Evolutionary conservation across 345 rosid species (phyloP).

Genomic region (Garcia nutans): DNA sequence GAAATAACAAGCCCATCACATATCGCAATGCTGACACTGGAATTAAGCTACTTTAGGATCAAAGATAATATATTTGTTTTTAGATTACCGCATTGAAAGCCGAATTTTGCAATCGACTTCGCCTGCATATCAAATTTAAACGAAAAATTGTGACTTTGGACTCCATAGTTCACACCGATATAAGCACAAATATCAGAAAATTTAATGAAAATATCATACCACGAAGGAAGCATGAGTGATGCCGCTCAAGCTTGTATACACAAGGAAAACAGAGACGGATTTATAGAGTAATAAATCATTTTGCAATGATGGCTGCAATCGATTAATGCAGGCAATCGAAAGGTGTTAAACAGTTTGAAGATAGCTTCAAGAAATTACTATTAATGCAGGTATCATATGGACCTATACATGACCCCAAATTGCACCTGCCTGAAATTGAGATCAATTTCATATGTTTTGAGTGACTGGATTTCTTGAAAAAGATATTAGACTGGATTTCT

Average conservation of each 20-base stretch:
- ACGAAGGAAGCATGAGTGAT: conserved; percentile 60
- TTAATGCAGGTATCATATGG: conserved; percentile 56
- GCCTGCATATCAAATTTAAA: conserved; percentile 46
- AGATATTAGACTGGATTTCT: no score
- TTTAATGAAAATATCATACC: conserved; percentile 36
- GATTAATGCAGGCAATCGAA: background rate
- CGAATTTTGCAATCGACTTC: conserved; percentile 51
- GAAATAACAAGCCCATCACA: background rate
- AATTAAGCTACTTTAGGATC: background rate
- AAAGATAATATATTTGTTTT: background rate
- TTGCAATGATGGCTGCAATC: background rate
- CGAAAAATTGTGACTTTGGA: background rate
- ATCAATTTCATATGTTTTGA: background rate
- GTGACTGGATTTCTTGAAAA: background rate
- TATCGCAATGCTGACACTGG: background rate
- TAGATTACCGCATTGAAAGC: conserved; percentile 70
- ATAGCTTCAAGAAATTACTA: conserved; percentile 33
- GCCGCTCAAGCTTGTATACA: conserved; percentile 59
- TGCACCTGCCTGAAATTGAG: conserved; percentile 63
- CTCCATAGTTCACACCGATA: background rate
- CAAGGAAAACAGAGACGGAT: background rate
- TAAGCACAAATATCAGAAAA: background rate
- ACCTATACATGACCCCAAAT: conserved; percentile 62
- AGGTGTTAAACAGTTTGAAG: background rate
- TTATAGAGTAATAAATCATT: background rate